Evolutionary conservation across 257 asterid genomes (phyloP), one percentile per base, ranked within the genome.

Genomic region (Anisodus acutangulus): DNA sequence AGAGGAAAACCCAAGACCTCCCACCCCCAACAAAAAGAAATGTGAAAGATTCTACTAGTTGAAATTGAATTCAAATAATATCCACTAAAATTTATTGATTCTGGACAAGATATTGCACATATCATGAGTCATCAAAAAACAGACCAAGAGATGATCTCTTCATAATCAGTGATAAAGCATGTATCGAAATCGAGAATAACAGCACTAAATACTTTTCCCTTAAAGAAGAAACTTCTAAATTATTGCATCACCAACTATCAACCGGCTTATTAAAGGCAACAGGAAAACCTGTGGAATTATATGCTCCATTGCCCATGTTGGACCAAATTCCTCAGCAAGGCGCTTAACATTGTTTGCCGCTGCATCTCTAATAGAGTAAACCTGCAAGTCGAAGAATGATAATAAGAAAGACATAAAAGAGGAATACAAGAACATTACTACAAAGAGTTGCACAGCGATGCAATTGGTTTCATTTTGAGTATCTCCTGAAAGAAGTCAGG

Each of bases 231-330:
- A 74, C 45, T 74, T 45, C 62, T 71, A 54, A 72, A 31, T 31
- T 64, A 4, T 35, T 2, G 22, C 64, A 58, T n/a, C 53, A 19
- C 16, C 54, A 22, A 37, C 81, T 10, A 70, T 55, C 10, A 69
- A 69, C 81, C 53, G 22, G 35, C 43, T 83, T 55, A 49, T 54
- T 67, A 8, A 71, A 57, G 37, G 41, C 72, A 68, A 79, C 15
- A 72, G 70, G 59, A 19, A 85, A 84, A 94, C 98, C 98, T 92
- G 98, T 54, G 98, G 97, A 87, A 94, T 83, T 79, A 94, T 94
- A 86, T 94, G 97, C 86, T 93, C 97, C 97, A 93, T 93, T 84
- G 97, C 98, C 98, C 98, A 94, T 83, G 91, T 96, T 78, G 97
- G 97, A 82, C 98, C 97, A 31, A 94, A 94, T 85, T 94, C 98